Evolutionary conservation across 2,329 filamentous ascomycete genomes (phyloP), one percentile per base, ranked within the genome.

Genomic region (Mollisiaceae sp.): DNA sequence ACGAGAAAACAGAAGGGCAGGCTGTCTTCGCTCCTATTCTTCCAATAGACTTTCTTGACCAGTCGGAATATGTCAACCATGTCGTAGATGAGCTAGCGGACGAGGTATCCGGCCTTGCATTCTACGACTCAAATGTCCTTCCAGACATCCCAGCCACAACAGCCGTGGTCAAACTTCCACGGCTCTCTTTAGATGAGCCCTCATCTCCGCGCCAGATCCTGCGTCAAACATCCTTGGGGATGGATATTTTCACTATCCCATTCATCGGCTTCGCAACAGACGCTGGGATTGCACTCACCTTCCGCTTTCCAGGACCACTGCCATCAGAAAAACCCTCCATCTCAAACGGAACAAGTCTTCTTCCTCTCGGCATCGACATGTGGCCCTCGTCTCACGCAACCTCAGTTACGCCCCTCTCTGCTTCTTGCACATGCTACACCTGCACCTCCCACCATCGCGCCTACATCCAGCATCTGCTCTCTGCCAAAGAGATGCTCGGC

Each of bases 401-500:
- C 4, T 87, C 91, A 45, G 75, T 92, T 0, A 77, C 78, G 0
- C 89, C 94, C 0, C 80, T 97, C 2, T 75, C 78, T 0, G 72
- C 82, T 6, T 83, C 78, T 18, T 99, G 95, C 77, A 72, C 79
- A 59, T 99, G 95, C 82, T 94, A 97, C 77, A 83, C 93, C 24
- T 99, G 95, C 82, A 86, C 82, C 1, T 86, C 85, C 20, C 94
- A 98, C 77, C 93, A 97, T 78, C 83, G 90, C 59, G 94, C 95
- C 0, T 99, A 92, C 78, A 75, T 99, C 41, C 90, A 93, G 70
- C 95, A 99, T 77, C 84, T 98, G 0, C 86, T 99, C 6, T 84
- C 87, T 56, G 93, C 95, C 0, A 96, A 94, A 75, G 95, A 99
- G 78, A 98, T 99, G 95, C 87, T 97, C 4, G 94, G 91, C 27